Base-by-base conservation (phyloP, 768 basidiomycete species). In the Daedaleopsis sinensis region DNA sequence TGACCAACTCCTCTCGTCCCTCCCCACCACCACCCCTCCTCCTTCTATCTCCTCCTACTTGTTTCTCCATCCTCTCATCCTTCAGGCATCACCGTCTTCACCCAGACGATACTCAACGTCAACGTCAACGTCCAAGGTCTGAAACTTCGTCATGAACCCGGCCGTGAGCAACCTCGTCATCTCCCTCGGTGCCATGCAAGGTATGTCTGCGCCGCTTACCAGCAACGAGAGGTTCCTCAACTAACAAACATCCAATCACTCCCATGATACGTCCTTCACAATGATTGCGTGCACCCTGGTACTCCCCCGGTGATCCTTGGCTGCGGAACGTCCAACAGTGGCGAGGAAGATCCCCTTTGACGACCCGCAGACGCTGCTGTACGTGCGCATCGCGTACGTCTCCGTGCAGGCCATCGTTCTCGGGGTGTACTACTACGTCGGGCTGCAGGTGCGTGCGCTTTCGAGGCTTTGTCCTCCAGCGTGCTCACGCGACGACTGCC, bases 151-250 rank as follows among this genome's bases (percentile, higher is more conserved):
- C 47, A 92, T 91, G 88, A 91, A 87, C 79, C 75, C 89, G 37
- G 87, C 86, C 52, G 77, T 94, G 35, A 83, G 89, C 69, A 96
- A 93, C 76, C 81, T 98, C 61, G 82, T 90, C 67, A 84, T 98
- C 70, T 96, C 94, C 55, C 90, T 98, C 65, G 93, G 87, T 53
- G 93, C 89, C 64, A 96, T 97, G 96, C 96, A 97, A 73, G 60
- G 93, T 93, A 57, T 52, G 80, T 69, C 10, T 2, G 24, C 18
- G 44, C 43, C 18, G 4, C 16, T 36, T 16, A 11, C 37, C 16
- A 3, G 46, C 19, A 3, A 19, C 13, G 4, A 24, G n/a, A 47
- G 1, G n/a, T 32, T 3, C 27, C 7, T 7, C 27, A 3, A 32
- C 3, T 32, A 32, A 7, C 27, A 32, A 32, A 32, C 27, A 32